Evolutionary conservation across 1,284 basidiomycete genomes (phyloP).

Genomic region (Tremellales sp.): DNA sequence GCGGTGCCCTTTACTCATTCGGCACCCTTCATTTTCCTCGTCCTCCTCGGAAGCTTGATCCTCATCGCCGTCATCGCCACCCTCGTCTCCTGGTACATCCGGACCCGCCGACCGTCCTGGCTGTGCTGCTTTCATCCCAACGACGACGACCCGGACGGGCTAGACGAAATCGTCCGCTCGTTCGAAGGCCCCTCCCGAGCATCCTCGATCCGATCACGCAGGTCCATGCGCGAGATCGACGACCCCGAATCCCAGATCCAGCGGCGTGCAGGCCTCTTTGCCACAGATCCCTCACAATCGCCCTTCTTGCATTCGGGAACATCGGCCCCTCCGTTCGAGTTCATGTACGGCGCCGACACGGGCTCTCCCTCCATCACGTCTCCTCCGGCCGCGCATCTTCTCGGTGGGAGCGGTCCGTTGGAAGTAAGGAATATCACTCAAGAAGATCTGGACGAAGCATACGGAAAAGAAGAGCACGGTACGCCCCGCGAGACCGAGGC

Average conservation of each 20-base stretch:
- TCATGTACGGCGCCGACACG: neutral
- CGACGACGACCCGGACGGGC: conserved; percentile 25
- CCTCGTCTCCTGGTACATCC: conserved; percentile 18
- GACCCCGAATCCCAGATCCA: conserved; percentile 3
- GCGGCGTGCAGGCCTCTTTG: conserved; percentile 16
- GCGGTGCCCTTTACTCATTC: conserved; percentile 20
- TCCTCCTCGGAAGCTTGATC: conserved; percentile 23
- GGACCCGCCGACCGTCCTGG: conserved; percentile 2
- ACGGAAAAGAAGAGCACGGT: conserved; percentile 3
- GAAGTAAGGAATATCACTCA: conserved; percentile 26
- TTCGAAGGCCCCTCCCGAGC: conserved; percentile 11
- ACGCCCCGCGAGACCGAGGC: conserved; percentile 7
- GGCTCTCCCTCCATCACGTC: neutral
- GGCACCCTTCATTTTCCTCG: conserved; percentile 25
- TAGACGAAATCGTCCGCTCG: conserved; percentile 23
- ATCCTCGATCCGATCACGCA: neutral
- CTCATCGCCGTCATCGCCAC: conserved; percentile 22
- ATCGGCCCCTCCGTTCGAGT: neutral
- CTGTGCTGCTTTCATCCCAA: neutral
- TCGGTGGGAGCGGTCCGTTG: conserved; percentile 20
- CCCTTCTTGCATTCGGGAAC: conserved; percentile 24
- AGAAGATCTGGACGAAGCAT: conserved; percentile 16
- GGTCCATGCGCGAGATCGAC: neutral
- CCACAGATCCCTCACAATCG: conserved; percentile 10
- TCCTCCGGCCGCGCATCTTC: conserved; percentile 13